Evolutionary conservation across 2,329 filamentous ascomycete genomes (phyloP).

Genomic region (Davidsoniella eucalypti): DNA sequence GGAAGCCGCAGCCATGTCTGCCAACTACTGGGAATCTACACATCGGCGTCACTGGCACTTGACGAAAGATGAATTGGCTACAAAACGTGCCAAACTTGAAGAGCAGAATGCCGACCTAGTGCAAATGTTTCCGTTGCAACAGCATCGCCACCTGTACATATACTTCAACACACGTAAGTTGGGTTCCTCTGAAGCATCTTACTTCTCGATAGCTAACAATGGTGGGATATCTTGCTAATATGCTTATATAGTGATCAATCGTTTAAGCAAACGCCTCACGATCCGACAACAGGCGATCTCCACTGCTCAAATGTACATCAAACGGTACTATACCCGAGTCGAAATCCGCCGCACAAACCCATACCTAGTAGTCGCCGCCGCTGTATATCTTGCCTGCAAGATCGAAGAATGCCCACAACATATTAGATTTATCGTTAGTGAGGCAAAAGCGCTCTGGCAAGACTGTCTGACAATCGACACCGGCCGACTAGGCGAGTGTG

Average conservation of each 20-base stretch:
- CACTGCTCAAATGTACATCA: conserved; percentile 87
- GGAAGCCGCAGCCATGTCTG: conserved; percentile 46
- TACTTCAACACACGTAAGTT: conserved; percentile 76
- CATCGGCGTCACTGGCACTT: conserved; percentile 86
- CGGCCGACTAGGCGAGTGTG: conserved; percentile 78
- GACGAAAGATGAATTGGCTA: conserved; percentile 60
- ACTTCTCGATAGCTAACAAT: no score
- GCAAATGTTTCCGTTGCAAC: conserved; percentile 66
- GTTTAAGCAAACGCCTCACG: conserved; percentile 68
- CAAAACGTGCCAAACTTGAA: conserved; percentile 60
- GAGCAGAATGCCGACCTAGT: conserved; percentile 59
- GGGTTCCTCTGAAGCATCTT: neutral
- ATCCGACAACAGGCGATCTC: conserved; percentile 84
- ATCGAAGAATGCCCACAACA: conserved; percentile 97
- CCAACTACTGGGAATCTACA: conserved; percentile 93
- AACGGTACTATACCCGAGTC: conserved; percentile 80
- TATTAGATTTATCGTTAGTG: conserved; percentile 75
- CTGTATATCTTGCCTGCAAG: conserved; percentile 89
- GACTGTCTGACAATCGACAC: conserved; percentile 62
- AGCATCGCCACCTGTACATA: conserved; percentile 67
- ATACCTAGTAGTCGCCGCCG: conserved; percentile 82
- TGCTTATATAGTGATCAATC: conserved; percentile 48
- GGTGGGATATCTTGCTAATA: neutral
- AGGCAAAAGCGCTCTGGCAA: conserved; percentile 74
- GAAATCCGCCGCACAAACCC: conserved; percentile 88